A percentile compares a stretch with the other conserved stretches of the same genome.
Conservation (phyloP, 441 rosid species). For the Daphne laureola region DNA sequence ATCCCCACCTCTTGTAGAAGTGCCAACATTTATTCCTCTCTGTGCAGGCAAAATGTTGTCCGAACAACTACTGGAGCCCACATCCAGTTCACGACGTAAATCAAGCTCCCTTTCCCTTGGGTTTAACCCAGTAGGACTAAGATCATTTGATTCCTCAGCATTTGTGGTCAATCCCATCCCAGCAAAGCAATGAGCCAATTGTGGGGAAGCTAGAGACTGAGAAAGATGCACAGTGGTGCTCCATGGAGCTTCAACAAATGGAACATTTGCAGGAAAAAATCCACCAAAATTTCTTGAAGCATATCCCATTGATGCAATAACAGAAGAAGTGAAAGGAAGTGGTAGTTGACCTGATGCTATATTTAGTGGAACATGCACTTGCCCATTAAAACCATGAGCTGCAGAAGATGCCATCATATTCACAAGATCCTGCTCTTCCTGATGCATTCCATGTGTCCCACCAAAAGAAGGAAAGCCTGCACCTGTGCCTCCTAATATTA, state of each 20-base stretch:
- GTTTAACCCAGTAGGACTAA: constrained; percentile 4
- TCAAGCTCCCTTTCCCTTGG: constrained; percentile 5
- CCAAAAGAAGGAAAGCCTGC: constrained; percentile 1
- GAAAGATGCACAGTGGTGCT: constrained; percentile 4
- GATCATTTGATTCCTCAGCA: constrained; percentile 9
- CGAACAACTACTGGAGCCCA: not conserved
- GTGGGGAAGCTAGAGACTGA: constrained; percentile 5
- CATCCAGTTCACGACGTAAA: constrained; percentile 3
- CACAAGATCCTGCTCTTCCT: constrained; percentile 15
- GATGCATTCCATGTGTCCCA: constrained; percentile 14
- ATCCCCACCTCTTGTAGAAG: no score
- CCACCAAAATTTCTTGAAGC: constrained; percentile 6
- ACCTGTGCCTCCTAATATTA: not conserved
- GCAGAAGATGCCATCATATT: constrained; percentile 10
- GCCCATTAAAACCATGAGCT: constrained; percentile 9
- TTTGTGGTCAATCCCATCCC: constrained; percentile 10
- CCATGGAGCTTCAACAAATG: constrained; percentile 4
- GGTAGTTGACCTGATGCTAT: constrained; percentile 2
- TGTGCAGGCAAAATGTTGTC: constrained; percentile 6
- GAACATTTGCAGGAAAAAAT: constrained; percentile 5
- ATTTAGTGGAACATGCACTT: constrained; percentile 12
- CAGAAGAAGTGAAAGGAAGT: not conserved
- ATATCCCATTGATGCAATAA: constrained; percentile 11
- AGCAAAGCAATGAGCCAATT: constrained; percentile 13
- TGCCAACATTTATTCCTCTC: no score